phyloP scores from a whole-genome alignment of 2,329 filamentous ascomycete genomes.

The Alternaria tenuissima region DNA sequence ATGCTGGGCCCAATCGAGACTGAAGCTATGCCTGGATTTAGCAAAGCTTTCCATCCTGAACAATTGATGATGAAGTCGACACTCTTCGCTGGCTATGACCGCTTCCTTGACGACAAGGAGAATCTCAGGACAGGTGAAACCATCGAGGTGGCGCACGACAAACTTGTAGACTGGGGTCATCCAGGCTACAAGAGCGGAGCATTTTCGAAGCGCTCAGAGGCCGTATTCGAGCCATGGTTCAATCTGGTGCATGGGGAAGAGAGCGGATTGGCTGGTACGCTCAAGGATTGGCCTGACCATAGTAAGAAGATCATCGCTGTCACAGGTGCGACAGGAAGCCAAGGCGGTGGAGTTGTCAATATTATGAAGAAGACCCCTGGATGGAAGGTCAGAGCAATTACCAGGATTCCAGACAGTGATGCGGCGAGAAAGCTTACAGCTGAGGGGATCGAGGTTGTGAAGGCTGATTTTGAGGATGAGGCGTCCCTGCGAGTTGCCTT shows the following conservation, averaged over 20 bases:
- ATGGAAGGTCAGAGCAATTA: slow-evolving; percentile 37
- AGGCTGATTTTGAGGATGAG: slow-evolving; percentile 32
- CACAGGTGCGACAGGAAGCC: slow-evolving; percentile 39
- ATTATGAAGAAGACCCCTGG: slow-evolving; percentile 33
- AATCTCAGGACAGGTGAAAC: slow-evolving; percentile 52
- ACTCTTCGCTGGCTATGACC: slow-evolving; percentile 55
- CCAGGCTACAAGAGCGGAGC: slow-evolving; percentile 53
- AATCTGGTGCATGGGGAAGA: slow-evolving; percentile 54
- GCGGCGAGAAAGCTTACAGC: slow-evolving; percentile 31
- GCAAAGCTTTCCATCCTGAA: slow-evolving; percentile 30
- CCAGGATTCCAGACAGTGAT: slow-evolving; percentile 28
- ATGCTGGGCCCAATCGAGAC: slow-evolving; percentile 60
- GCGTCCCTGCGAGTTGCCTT: slow-evolving; percentile 29
- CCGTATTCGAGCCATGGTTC: slow-evolving; percentile 60
- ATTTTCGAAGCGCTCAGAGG: slow-evolving; percentile 53
- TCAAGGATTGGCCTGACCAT: slow-evolving; percentile 34
- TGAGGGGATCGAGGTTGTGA: slow-evolving; percentile 32
- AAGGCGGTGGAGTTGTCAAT: slow-evolving; percentile 39
- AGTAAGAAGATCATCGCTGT: slow-evolving; percentile 35
- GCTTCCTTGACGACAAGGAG: slow-evolving; percentile 54
- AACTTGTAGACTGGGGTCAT: slow-evolving; percentile 46
- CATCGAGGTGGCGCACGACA: slow-evolving; percentile 56
- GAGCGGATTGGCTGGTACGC: slow-evolving; percentile 52
- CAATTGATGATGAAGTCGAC: slow-evolving; percentile 53
- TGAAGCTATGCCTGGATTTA: slow-evolving; percentile 50